Evolutionary conservation across 306 rosid genomes (phyloP).

Genomic region (Morella rubra): DNA sequence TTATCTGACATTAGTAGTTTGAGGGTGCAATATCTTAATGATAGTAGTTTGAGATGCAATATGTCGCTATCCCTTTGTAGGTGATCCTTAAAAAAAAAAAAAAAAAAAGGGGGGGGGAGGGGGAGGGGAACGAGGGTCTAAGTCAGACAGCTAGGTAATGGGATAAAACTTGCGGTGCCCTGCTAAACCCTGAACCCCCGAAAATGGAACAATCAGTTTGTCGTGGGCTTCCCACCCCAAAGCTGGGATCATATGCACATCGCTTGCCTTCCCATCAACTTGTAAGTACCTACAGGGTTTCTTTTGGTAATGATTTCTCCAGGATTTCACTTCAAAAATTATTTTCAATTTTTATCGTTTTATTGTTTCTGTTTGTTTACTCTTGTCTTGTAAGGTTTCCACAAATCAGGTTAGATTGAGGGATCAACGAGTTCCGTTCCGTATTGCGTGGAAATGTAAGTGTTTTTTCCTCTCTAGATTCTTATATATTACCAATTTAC

Average conservation of each 20-base stretch:
- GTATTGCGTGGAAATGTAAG: conserved; percentile 36
- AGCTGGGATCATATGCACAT: conserved; percentile 18
- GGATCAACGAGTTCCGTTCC: conserved; percentile 22
- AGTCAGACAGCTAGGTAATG: neutral
- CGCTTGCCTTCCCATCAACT: conserved; percentile 25
- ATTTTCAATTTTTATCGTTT: neutral
- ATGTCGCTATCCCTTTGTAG: too few relatives aligned
- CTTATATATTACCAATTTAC: neutral
- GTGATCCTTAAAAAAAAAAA: too few relatives aligned
- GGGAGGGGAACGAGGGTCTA: conserved; percentile 22
- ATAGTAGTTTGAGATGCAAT: too few relatives aligned
- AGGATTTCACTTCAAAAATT: neutral
- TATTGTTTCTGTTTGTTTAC: conserved; percentile 10
- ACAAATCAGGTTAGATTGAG: conserved; percentile 19
- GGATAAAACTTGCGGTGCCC: neutral
- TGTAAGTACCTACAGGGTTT: neutral
- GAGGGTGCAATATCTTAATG: too few relatives aligned
- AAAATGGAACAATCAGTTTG: conserved; percentile 49
- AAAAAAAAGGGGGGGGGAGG: neutral
- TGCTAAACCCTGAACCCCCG: conserved; percentile 39
- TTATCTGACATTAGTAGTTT: too few relatives aligned
- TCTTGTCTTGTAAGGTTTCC: conserved; percentile 23
- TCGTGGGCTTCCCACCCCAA: conserved; percentile 39
- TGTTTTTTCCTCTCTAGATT: neutral
- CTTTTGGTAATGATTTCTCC: neutral